phyloP scores from a whole-genome alignment of 2,329 filamentous ascomycete species.

The Hymenoscyphus scutula region DNA sequence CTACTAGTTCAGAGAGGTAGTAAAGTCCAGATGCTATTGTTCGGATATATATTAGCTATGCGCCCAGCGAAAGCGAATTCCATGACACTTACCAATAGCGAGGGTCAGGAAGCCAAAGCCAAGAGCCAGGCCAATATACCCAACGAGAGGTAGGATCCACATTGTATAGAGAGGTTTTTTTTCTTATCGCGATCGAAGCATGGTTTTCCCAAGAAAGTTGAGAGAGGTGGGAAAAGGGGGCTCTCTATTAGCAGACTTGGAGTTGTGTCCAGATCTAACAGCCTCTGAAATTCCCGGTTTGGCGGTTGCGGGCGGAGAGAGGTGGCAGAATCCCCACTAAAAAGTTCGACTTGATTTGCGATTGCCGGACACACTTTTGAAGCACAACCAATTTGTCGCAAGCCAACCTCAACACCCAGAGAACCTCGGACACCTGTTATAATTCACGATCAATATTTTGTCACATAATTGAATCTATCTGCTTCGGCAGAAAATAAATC shows the following conservation, averaged over 20 bases:
- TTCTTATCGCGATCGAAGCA: conserved; percentile 29
- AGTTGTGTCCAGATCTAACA: conserved; percentile 11
- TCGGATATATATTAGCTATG: conserved; percentile 13
- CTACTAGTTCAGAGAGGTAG: conserved; percentile 95
- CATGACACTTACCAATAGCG: conserved; percentile 67
- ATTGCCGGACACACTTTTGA: background rate
- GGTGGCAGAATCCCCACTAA: conserved; percentile 21
- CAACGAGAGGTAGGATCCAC: conserved; percentile 94
- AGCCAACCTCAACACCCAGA: background rate
- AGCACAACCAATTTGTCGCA: background rate
- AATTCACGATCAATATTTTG: conserved; percentile 1
- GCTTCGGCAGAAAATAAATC: conserved; percentile 27
- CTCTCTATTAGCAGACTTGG: background rate
- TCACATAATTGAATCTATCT: conserved; percentile 21
- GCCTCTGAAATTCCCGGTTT: background rate
- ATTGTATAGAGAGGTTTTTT: conserved; percentile 40
- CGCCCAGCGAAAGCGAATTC: background rate
- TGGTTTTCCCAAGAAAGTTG: conserved; percentile 17
- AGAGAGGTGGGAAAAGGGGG: background rate
- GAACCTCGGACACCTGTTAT: background rate
- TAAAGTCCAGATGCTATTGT: conserved; percentile 86
- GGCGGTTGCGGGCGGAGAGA: conserved; percentile 10
- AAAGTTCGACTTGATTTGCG: conserved; percentile 15
- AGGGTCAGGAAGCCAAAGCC: conserved; percentile 94
- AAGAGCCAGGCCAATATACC: conserved; percentile 80